These are phyloP conservation scores for Medicago lupulina DNA, from an alignment of 306 rosid species.

Conservation along the genomic window DNA sequence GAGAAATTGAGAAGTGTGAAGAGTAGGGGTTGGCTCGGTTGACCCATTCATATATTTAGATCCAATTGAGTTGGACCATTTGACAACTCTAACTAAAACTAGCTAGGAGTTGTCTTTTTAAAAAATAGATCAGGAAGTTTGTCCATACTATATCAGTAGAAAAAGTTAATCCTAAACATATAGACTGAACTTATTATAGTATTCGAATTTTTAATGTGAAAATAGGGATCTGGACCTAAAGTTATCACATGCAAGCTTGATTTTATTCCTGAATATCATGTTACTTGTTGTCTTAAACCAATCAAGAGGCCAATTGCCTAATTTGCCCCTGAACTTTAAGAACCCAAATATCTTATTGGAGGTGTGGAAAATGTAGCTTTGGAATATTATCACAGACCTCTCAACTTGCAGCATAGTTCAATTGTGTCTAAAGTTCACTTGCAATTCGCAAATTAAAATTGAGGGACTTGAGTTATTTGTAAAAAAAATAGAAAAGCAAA, in stretches of 20 bases:
- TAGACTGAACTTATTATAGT: neutral
- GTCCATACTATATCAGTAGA: too few relatives aligned
- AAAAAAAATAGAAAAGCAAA: neutral
- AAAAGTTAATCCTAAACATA: neutral
- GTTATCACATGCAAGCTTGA: constrained; percentile 30
- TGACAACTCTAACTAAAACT: too few relatives aligned
- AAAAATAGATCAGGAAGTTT: too few relatives aligned
- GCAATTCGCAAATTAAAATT: neutral
- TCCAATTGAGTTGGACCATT: too few relatives aligned
- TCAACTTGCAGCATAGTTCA: neutral
- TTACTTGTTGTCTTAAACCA: neutral
- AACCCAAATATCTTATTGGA: constrained; percentile 6
- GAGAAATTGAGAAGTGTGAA: too few relatives aligned
- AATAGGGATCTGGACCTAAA: constrained; percentile 37
- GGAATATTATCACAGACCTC: constrained; percentile 2
- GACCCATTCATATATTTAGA: too few relatives aligned
- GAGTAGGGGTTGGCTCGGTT: too few relatives aligned
- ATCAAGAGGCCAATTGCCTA: neutral
- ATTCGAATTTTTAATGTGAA: neutral
- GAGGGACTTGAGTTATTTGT: neutral
- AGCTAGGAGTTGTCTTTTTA: too few relatives aligned
- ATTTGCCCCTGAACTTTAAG: constrained; percentile 20
- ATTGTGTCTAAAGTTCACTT: neutral
- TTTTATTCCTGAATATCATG: constrained; percentile 27
- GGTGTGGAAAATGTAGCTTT: constrained; percentile 4